phyloP scores from a whole-genome alignment of 352 stramenopile genomes.

The Phytophthora megakarya region DNA sequence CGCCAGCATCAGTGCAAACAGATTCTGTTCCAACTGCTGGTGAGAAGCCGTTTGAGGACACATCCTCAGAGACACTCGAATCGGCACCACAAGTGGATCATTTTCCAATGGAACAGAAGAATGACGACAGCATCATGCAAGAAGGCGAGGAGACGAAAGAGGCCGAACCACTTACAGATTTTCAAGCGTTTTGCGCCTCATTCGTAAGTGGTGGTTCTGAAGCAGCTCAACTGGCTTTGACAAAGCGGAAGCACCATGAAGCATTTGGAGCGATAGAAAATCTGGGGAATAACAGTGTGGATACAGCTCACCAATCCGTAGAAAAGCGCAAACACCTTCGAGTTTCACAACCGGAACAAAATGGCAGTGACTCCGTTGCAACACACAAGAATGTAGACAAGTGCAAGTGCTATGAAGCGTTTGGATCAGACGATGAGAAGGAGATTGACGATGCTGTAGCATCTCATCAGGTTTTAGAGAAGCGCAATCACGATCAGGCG shows the following conservation, averaged over 20 bases:
- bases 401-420: slow-evolving; percentile 36
- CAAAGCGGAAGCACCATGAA: slow-evolving; percentile 36
- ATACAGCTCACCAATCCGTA: neutral
- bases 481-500: slow-evolving; percentile 26
- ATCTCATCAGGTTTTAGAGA: slow-evolving; percentile 19
- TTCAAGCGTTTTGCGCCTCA: slow-evolving; percentile 41
- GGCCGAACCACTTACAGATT: slow-evolving; percentile 18
- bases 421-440: slow-evolving; percentile 29
- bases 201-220: slow-evolving; percentile 35
- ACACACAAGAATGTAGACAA: slow-evolving; percentile 30
- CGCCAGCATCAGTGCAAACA: neutral
- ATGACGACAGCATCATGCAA: slow-evolving; percentile 8
- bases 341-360: slow-evolving; percentile 1
- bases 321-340: slow-evolving; percentile 23
- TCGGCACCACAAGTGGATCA: neutral
- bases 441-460: slow-evolving; percentile 14
- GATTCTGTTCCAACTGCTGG: neutral
- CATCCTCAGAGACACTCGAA: neutral
- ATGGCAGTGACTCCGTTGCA: neutral
- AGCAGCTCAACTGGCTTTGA: slow-evolving; percentile 19
- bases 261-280: slow-evolving; percentile 31
- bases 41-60: slow-evolving; percentile 1
- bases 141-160: slow-evolving; percentile 26
- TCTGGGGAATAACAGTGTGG: neutral
- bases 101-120: neutral